phyloP scores from a whole-genome alignment of 2,329 filamentous ascomycete species.

The Hypocrella siamensis region DNA sequence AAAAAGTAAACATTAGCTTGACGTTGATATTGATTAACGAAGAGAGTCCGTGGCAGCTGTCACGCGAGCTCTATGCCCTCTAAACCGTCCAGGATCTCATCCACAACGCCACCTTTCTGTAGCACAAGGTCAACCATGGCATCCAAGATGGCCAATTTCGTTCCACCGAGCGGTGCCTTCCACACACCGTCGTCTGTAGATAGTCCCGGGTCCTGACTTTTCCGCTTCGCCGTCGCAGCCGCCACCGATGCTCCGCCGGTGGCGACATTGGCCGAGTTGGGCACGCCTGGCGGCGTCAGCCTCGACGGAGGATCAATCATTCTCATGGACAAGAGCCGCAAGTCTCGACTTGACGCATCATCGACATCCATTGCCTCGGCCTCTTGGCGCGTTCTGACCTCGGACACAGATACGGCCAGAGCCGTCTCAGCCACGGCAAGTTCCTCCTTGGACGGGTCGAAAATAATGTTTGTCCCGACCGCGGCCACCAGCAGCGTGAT shows the following conservation, averaged over 20 bases:
- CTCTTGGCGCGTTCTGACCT: conserved; percentile 14
- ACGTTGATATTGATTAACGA: background rate
- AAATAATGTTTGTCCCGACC: conserved; percentile 77
- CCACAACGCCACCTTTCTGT: conserved; percentile 62
- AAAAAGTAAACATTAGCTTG: too few species aligned
- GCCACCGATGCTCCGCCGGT: conserved; percentile 23
- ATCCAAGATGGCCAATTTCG: conserved; percentile 58
- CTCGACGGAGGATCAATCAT: conserved; percentile 63
- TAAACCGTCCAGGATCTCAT: conserved; percentile 72
- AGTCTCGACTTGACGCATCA: conserved; percentile 23
- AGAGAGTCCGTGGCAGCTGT: conserved; percentile 1
- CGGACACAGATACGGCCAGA: conserved; percentile 66
- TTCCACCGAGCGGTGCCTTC: conserved; percentile 71
- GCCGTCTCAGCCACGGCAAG: conserved; percentile 84
- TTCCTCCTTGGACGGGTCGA: conserved; percentile 84
- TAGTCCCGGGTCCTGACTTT: conserved; percentile 10
- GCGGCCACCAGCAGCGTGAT: conserved; percentile 83
- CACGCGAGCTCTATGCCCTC: conserved; percentile 57
- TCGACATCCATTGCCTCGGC: conserved; percentile 19
- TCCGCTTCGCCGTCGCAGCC: conserved; percentile 18
- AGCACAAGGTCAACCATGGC: conserved; percentile 64
- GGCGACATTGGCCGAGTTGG: conserved; percentile 45
- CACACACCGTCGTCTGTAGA: conserved; percentile 55
- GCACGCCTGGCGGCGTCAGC: conserved; percentile 54
- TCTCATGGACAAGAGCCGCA: conserved; percentile 52